phyloP scores from a whole-genome alignment of 352 stramenopile species.

The Phytopythium aichiense region DNA sequence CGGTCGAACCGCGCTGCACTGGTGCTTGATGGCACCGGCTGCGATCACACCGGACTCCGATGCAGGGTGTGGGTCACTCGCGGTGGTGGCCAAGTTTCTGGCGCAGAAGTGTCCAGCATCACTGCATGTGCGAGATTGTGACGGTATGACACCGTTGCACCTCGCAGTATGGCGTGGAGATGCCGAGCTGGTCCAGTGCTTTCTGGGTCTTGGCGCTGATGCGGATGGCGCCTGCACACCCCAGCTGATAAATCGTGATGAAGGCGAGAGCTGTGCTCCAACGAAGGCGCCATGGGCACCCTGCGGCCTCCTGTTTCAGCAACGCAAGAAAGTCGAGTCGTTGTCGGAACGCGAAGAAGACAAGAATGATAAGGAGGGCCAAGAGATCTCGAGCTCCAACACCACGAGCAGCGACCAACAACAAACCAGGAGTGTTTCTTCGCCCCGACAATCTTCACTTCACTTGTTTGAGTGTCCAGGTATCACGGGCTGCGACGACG shows the following conservation, averaged over 20 bases:
- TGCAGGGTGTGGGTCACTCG: background rate
- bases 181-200: conserved; percentile 25
- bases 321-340: background rate
- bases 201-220: conserved; percentile 41
- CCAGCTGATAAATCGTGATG: background rate
- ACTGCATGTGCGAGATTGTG: conserved; percentile 35
- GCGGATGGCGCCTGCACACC: conserved; percentile 11
- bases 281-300: conserved; percentile 40
- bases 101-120: conserved; percentile 17
- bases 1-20: conserved; percentile 52
- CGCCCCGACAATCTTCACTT: background rate
- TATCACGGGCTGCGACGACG: background rate
- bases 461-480: background rate
- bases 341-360: too few relatives aligned
- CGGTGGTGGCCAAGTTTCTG: conserved; percentile 25
- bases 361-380: background rate
- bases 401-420: background rate
- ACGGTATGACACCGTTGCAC: conserved; percentile 40
- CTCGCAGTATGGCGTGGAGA: conserved; percentile 37
- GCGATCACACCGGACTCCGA: background rate
- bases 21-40: conserved; percentile 21
- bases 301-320: conserved; percentile 33
- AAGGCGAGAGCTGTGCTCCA: background rate
- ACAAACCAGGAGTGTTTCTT: background rate
- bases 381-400: background rate